Base-by-base conservation (phyloP, 176 grass and related monocot genomes). In the Themeda triandra region DNA sequence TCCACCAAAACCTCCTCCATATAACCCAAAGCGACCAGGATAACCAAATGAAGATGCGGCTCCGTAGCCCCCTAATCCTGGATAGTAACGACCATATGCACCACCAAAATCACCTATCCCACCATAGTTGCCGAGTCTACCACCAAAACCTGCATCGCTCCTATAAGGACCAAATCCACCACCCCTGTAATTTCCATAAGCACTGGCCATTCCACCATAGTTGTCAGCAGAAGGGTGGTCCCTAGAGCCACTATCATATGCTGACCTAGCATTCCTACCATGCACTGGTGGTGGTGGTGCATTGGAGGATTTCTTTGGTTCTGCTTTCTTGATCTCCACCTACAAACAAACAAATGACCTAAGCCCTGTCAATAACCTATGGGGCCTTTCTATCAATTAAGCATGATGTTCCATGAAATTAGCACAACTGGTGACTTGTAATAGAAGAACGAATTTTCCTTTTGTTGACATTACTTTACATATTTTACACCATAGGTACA, bases 271-370 rank as follows among this genome's bases (percentile, higher is more conserved):
- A 80, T 87, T 86, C 76, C 88, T 94, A 97, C 64, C 89, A 94
- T 76, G 77, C 49, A 48, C 75, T 88, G 85, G 58, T 62, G 62
- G 79, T 36, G 45, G 79, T 35, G 46, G 87, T 85, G 81, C 77
- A 69, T 92, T 93, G 80, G 89, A 87, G 66, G 85, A 84, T 92
- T 95, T 98, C 96, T 95, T 98, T 92, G 93, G 96, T 95, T 98
- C 93, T 83, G 96, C 96, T 93, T 90, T 98, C 89, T 98, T 98
- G 85, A 98, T 91, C 88, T 98, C 93, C 87, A 98, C 91, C 96
- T 98, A 95, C 91, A 98, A 87, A 90, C 87, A 97, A 94, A 93
- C 71, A 90, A 86, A 87, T 92, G 84, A 83, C 82, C 90, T 91
- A 92, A 79, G 79, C 51, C 76, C 76, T 69, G 73, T 87, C 66